Percentiles rank a stretch among this genome's conserved stretches.
Conservation (phyloP, 257 asterid genomes). For the Nicotiana otophora region DNA sequence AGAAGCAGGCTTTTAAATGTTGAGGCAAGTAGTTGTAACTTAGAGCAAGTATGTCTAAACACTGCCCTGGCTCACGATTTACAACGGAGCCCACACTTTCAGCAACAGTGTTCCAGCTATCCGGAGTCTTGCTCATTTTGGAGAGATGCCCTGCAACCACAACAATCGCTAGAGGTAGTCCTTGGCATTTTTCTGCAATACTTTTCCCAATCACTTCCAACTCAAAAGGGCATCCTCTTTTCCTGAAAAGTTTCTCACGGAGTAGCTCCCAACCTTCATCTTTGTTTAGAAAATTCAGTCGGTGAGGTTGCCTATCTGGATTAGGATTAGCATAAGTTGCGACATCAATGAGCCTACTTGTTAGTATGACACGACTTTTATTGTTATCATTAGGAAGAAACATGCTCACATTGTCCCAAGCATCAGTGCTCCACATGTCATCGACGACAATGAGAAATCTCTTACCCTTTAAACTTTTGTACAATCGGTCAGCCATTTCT, state of each 20-base stretch:
- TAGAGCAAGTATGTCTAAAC: constrained; percentile 13
- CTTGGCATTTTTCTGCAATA: constrained; percentile 26
- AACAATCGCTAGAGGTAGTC: constrained; percentile 31
- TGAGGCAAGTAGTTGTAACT: constrained; percentile 30
- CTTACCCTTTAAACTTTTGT: constrained; percentile 12
- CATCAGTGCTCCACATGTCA: constrained; percentile 24
- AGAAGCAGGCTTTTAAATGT: constrained; percentile 28
- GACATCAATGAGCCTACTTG: constrained; percentile 19
- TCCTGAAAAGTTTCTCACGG: constrained; percentile 15
- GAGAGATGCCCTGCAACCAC: constrained; percentile 27
- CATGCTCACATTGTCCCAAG: constrained; percentile 23
- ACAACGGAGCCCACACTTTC: constrained; percentile 17
- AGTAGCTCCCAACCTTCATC: constrained; percentile 31
- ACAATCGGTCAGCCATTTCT: constrained; percentile 14
- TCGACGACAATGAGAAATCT: constrained; percentile 27
- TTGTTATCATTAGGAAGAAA: constrained; percentile 20
- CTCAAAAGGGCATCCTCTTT: constrained; percentile 14
- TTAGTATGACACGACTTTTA: constrained; percentile 26
- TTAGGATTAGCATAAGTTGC: constrained; percentile 18
- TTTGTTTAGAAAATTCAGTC: constrained; percentile 15
- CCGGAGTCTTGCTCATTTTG: constrained; percentile 16
- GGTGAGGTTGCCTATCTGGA: constrained; percentile 13
- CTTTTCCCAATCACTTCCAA: constrained; percentile 18
- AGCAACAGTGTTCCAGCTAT: constrained; percentile 22
- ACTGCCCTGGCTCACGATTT: constrained; percentile 8